Base-by-base conservation (phyloP, 176 grass and related monocot genomes). In the Phoenix roebelenii region DNA sequence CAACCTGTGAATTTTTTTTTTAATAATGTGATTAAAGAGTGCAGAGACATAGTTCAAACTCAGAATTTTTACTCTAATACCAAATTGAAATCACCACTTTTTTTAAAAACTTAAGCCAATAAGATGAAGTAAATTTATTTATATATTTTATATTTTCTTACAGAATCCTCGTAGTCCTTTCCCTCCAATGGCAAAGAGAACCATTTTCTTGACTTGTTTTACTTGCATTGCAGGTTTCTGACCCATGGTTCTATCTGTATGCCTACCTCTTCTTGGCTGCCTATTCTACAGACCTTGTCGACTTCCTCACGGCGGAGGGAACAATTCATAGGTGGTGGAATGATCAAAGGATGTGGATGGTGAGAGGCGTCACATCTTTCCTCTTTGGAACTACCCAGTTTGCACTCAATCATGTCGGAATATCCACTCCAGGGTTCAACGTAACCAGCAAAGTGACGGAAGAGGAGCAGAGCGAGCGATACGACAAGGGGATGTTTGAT, bases 221-320 rank as follows among this genome's bases (percentile, higher is more conserved):
- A 57, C 19, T 67, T 55, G 24, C 22, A 51, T 63, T 55, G 19
- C 54, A 82, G 79, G 72, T 59, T 6, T 76, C 67, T 4, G 20
- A 82, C 30, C 73, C 67, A n/a, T 72, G 73, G 73, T 76, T 82
- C 73, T 82, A 82, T 53, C 39, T 82, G 49, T 76, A 76, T 57
- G 66, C 23, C 30, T 82, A 76, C 61, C 79, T 82, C 54, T 82
- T 82, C 49, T 57, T 76, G 3, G 73, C 73, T 54, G 25, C 79
- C 2, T 76, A 82, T 14, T 25, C 58, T 50, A 67, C 61, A 61
- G 73, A 76, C 50, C 63, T 82, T 28, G 7, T 30, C 5, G 79
- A 82, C 3, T 82, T 82, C 16, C 25, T 82, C 22, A 20, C 15
- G 3, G 26, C 25, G 9, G 17, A 55, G 16, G 70, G 70, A 62